A percentile compares a stretch with the other conserved stretches of the same genome.
phyloP scores from a whole-genome alignment of 805 yeast genomes.

The Saccharomyces paradoxus region DNA sequence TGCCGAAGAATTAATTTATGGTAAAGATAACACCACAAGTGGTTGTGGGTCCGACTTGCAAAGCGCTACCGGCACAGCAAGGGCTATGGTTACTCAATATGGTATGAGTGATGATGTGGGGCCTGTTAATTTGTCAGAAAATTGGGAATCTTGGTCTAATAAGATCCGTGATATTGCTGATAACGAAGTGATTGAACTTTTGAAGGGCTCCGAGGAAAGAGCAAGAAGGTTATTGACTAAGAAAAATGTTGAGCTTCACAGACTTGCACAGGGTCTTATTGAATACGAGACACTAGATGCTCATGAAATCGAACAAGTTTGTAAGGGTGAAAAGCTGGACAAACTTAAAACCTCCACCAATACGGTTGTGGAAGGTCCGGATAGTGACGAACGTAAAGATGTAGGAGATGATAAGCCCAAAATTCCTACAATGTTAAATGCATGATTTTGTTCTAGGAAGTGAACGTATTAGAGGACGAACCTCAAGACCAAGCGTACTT shows the following conservation, averaged over 20 bases:
- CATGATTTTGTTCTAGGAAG: conserved; percentile 6
- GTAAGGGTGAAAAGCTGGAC: conserved; percentile 66
- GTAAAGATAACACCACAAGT: conserved; percentile 84
- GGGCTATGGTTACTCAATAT: conserved; percentile 93
- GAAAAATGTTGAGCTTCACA: conserved; percentile 60
- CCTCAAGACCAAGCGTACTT: not conserved
- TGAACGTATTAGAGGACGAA: not conserved
- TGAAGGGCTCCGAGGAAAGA: conserved; percentile 71
- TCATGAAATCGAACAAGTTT: conserved; percentile 82
- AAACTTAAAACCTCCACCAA: conserved; percentile 66
- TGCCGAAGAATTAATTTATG: conserved; percentile 90
- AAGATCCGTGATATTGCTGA: conserved; percentile 84
- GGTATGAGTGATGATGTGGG: conserved; percentile 96
- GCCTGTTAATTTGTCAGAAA: conserved; percentile 80
- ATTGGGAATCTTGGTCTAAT: conserved; percentile 94
- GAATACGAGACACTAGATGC: conserved; percentile 92
- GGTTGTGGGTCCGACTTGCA: conserved; percentile 92
- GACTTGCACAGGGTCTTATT: conserved; percentile 85
- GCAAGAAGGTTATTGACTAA: conserved; percentile 60
- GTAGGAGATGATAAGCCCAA: conserved; percentile 28
- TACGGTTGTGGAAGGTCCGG: conserved; percentile 57
- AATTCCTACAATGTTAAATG: conserved; percentile 27
- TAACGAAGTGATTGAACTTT: conserved; percentile 72
- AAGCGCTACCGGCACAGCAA: conserved; percentile 84
- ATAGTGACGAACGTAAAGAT: conserved; percentile 38